A percentile compares a stretch with the other conserved stretches of the same genome.
Evolutionary conservation across 768 basidiomycete species (phyloP).

Genomic region (Strobilomyces dryophilus): DNA sequence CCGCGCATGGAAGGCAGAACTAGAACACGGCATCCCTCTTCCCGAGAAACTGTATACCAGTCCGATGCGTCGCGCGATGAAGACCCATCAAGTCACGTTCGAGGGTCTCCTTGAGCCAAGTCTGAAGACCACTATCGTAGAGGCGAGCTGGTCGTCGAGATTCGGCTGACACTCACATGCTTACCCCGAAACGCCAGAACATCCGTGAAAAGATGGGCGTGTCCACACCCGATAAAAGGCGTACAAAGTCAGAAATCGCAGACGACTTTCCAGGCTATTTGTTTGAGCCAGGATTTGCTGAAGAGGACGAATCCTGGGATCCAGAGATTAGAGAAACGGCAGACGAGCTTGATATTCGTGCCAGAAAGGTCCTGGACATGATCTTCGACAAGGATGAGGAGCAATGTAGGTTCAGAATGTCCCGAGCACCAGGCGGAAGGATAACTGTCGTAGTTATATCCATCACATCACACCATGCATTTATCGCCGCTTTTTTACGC

Average conservation of each 20-base stretch:
- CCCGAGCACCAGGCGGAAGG: not conserved
- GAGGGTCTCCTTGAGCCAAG: constrained; percentile 33
- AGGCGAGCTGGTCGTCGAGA: constrained; percentile 37
- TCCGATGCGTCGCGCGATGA: constrained; percentile 57
- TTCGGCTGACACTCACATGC: not conserved
- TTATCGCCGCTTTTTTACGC: constrained; percentile 53
- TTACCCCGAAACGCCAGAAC: constrained; percentile 37
- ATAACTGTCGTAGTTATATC: constrained; percentile 47
- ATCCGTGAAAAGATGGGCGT: constrained; percentile 63
- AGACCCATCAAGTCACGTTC: constrained; percentile 55
- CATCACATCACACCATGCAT: constrained; percentile 62
- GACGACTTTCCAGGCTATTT: constrained; percentile 44
- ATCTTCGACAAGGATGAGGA: constrained; percentile 46
- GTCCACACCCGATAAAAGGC: constrained; percentile 70
- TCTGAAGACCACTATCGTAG: constrained; percentile 44
- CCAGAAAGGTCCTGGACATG: constrained; percentile 46
- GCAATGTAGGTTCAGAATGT: constrained; percentile 42
- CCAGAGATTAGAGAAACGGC: constrained; percentile 50
- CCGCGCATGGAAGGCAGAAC: constrained; percentile 47
- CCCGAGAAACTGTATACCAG: constrained; percentile 60
- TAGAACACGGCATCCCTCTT: constrained; percentile 37
- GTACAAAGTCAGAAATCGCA: constrained; percentile 44
- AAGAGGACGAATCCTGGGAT: constrained; percentile 61
- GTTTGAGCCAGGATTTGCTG: constrained; percentile 56
- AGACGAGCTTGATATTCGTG: constrained; percentile 44